Percentiles rank a stretch among this genome's conserved stretches.
phyloP scores from a whole-genome alignment of 805 yeast genomes.

The Kodamaea neixiangensis region DNA sequence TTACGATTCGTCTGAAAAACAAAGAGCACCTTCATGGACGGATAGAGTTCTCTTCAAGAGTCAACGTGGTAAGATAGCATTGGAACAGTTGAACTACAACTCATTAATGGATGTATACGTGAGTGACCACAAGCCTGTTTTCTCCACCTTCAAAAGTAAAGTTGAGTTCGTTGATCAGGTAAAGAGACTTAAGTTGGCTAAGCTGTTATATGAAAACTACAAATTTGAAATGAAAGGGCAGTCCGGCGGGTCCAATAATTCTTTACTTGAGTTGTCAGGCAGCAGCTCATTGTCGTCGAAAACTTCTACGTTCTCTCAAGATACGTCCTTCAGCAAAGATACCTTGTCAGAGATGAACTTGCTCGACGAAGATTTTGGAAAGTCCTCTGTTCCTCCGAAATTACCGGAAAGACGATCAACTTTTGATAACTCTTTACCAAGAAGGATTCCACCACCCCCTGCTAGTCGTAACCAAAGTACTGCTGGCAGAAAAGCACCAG shows the following conservation, averaged over 20 bases:
- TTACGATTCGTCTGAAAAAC: slow-evolving; percentile 90
- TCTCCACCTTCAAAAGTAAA: slow-evolving; percentile 66
- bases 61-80: slow-evolving; percentile 25
- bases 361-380: slow-evolving; percentile 19
- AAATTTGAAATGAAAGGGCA: slow-evolving; percentile 2
- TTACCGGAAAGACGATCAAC: slow-evolving; percentile 4
- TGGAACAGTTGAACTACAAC: slow-evolving; percentile 69
- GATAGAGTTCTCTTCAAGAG: slow-evolving; percentile 78
- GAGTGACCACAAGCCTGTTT: slow-evolving; percentile 95
- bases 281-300: slow-evolving; percentile 11
- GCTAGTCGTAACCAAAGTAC: slow-evolving; percentile 17
- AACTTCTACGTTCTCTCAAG: slow-evolving; percentile 19
- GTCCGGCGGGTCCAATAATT: not conserved
- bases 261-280: slow-evolving; percentile 12
- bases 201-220: slow-evolving; percentile 17
- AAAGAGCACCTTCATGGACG: slow-evolving; percentile 96
- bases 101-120: slow-evolving; percentile 58
- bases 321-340: slow-evolving; percentile 27
- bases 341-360: slow-evolving; percentile 36
- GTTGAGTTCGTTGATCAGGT: slow-evolving; percentile 64
- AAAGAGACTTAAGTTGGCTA: slow-evolving; percentile 30
- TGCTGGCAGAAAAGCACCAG: slow-evolving; percentile 11
- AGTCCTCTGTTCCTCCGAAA: not conserved
- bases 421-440: slow-evolving; percentile 20
- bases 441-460: slow-evolving; percentile 35